Evolutionary conservation across 305 asterid species (phyloP).

Genomic region (Fraxinus floribunda): DNA sequence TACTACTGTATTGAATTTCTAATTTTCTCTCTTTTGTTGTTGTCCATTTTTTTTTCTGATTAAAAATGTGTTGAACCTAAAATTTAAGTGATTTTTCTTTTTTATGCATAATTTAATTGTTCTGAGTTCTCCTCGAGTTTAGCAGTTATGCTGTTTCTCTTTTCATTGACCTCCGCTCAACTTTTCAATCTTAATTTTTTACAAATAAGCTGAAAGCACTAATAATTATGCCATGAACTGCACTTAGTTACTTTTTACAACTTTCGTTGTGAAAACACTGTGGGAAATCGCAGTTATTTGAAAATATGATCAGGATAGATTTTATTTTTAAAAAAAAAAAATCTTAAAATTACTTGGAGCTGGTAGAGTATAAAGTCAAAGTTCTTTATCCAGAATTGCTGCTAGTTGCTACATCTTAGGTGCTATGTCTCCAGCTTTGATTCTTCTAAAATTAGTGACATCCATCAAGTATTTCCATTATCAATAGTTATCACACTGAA

Average conservation of each 20-base stretch:
- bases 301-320: not conserved
- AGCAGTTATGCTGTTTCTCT: not conserved
- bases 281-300: not conserved
- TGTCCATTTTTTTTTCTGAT: not conserved
- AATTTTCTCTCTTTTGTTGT: slow-evolving; percentile 12
- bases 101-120: not conserved
- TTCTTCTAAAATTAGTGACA: not conserved
- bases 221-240: not conserved
- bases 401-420: not conserved
- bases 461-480: not conserved
- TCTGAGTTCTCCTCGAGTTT: not conserved
- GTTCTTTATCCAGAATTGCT: not conserved
- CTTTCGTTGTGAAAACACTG: not conserved
- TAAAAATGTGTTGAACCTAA: not conserved
- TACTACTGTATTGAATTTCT: not conserved
- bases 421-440: not conserved
- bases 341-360: not conserved
- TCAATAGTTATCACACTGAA: not conserved
- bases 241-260: not conserved
- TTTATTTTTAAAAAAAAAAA: not conserved
- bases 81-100: not conserved
- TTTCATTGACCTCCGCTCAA: not conserved
- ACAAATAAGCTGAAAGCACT: not conserved
- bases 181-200: not conserved
- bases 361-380: not conserved